A percentile compares a stretch with the other conserved stretches of the same genome.
These are phyloP conservation scores for Amanita subjunquillea DNA, from an alignment of 768 basidiomycete species.

Conservation along the genomic window DNA sequence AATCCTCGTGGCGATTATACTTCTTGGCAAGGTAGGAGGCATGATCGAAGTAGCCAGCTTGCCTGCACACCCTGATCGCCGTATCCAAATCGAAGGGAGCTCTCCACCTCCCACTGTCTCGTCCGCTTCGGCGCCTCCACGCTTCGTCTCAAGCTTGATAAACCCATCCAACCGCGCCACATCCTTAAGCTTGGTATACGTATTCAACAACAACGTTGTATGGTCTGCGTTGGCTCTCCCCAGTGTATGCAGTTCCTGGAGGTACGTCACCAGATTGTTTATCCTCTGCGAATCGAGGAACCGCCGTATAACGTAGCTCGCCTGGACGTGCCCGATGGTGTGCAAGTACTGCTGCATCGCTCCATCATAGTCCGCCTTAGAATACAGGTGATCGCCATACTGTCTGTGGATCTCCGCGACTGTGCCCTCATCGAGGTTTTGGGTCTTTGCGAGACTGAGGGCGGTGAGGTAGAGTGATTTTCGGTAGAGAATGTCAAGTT, in stretches of 20 bases:
- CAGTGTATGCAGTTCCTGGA: constrained; percentile 87
- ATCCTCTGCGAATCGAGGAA: constrained; percentile 96
- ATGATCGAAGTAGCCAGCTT: constrained; percentile 94
- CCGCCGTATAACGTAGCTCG: constrained; percentile 94
- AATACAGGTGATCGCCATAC: constrained; percentile 87
- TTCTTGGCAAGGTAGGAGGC: constrained; percentile 89
- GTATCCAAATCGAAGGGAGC: constrained; percentile 89
- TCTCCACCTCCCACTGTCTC: constrained; percentile 24
- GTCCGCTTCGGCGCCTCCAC: constrained; percentile 12
- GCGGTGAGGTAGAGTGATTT: constrained; percentile 75
- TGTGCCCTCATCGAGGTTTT: constrained; percentile 58
- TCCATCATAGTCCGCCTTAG: constrained; percentile 85
- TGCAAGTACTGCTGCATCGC: constrained; percentile 89
- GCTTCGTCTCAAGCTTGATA: constrained; percentile 76
- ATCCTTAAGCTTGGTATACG: constrained; percentile 95
- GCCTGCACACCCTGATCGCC: constrained; percentile 91
- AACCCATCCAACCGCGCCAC: constrained; percentile 81
- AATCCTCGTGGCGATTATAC: constrained; percentile 88
- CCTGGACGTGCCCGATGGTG: constrained; percentile 82
- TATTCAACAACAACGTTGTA: constrained; percentile 92
- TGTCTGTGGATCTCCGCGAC: constrained; percentile 84
- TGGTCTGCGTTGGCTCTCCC: constrained; percentile 93
- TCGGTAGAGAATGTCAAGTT: constrained; percentile 78
- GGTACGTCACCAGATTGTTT: constrained; percentile 88
- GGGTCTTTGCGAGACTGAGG: constrained; percentile 72